Evolutionary conservation across 768 basidiomycete species (phyloP).

Genomic region (Dioszegia aurantiaca): DNA sequence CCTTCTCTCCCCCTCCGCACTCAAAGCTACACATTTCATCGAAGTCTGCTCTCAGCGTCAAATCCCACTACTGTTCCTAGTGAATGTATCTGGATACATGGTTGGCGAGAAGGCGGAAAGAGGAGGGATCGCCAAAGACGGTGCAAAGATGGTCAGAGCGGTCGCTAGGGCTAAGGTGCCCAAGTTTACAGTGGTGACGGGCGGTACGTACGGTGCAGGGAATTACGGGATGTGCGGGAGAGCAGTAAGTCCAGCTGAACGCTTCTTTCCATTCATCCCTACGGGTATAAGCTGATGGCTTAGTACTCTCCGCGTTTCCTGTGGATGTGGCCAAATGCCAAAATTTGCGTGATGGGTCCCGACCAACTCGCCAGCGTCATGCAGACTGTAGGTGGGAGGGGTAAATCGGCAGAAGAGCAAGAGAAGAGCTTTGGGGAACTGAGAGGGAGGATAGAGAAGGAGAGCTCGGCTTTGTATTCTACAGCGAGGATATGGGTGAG

Average conservation of each 20-base stretch:
- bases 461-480: slow-evolving; percentile 82
- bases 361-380: slow-evolving; percentile 91
- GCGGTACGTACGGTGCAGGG: slow-evolving; percentile 90
- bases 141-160: slow-evolving; percentile 88
- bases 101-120: slow-evolving; percentile 92
- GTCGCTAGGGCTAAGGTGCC: slow-evolving; percentile 78
- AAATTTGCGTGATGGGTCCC: slow-evolving; percentile 92
- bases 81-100: slow-evolving; percentile 96
- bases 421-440: slow-evolving; percentile 51
- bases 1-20: slow-evolving; percentile 84
- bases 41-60: slow-evolving; percentile 85
- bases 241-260: slow-evolving; percentile 61
- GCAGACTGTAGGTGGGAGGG: slow-evolving; percentile 78
- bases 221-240: slow-evolving; percentile 96
- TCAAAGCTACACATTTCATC: slow-evolving; percentile 94
- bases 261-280: neutral
- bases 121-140: slow-evolving; percentile 92
- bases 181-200: slow-evolving; percentile 87
- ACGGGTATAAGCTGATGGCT: slow-evolving; percentile 9
- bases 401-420: slow-evolving; percentile 17
- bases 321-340: slow-evolving; percentile 99
- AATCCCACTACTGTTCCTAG: slow-evolving; percentile 86
- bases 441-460: slow-evolving; percentile 77
- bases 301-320: slow-evolving; percentile 91
- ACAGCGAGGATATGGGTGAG: slow-evolving; percentile 82